These are phyloP conservation scores for Pyrenula massariospora DNA, from an alignment of 495 filamentous ascomycete species.

Conservation along the genomic window DNA sequence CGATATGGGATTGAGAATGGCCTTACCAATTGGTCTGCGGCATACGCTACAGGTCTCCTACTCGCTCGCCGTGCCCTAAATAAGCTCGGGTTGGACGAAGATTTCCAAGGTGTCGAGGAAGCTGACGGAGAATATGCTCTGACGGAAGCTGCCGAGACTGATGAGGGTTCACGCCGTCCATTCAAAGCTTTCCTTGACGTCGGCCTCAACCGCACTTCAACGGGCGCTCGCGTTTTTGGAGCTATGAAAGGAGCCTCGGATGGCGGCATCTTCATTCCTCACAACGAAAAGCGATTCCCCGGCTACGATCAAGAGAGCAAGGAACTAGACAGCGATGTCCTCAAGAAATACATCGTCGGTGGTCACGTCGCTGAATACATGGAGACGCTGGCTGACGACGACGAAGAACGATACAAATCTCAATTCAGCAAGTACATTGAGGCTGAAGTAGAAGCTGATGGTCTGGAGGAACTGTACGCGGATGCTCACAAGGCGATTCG, in stretches of 20 bases:
- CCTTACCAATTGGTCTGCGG: conserved; percentile 98
- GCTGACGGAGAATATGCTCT: conserved; percentile 85
- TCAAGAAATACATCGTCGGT: conserved; percentile 98
- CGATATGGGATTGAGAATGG: conserved; percentile 95
- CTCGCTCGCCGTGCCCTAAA: conserved; percentile 90
- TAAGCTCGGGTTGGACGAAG: conserved; percentile 89
- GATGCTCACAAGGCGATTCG: conserved; percentile 96
- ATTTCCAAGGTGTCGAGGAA: conserved; percentile 90
- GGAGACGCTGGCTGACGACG: conserved; percentile 98
- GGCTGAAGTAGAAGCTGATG: conserved; percentile 90
- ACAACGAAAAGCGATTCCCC: conserved; percentile 98
- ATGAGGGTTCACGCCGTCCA: conserved; percentile 76
- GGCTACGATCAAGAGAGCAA: conserved; percentile 93
- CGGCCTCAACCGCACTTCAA: conserved; percentile 90
- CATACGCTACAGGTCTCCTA: conserved; percentile 93
- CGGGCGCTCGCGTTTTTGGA: conserved; percentile 95
- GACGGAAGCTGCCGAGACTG: conserved; percentile 81
- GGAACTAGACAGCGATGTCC: conserved; percentile 91
- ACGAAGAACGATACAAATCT: conserved; percentile 98
- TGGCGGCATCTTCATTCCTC: conserved; percentile 91
- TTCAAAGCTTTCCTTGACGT: conserved; percentile 99
- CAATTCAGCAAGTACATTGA: conserved; percentile 94
- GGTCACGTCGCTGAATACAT: conserved; percentile 99
- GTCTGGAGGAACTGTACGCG: conserved; percentile 89
- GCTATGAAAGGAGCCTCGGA: conserved; percentile 99